These are phyloP conservation scores for Auricularia sp. DNA, from an alignment of 768 basidiomycete species.

Conservation along the genomic window DNA sequence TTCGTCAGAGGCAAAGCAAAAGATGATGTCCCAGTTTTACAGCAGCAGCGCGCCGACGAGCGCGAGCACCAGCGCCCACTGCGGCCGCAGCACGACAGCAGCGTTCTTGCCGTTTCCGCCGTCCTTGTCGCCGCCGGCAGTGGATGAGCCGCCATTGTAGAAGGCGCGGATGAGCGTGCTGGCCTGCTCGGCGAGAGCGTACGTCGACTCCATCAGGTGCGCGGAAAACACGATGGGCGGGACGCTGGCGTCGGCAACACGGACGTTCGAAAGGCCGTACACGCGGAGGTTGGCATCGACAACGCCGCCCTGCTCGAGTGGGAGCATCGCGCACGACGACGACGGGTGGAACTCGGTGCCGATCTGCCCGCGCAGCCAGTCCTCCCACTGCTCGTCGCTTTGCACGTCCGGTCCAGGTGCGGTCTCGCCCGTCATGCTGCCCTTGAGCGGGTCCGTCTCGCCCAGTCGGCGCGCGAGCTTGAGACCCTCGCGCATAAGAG, in stretches of 20 bases:
- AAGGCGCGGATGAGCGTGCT: slow-evolving; percentile 33
- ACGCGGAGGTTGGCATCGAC: slow-evolving; percentile 47
- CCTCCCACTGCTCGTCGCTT: slow-evolving; percentile 48
- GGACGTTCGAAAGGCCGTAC: slow-evolving; percentile 46
- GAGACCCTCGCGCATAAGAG: slow-evolving; percentile 46
- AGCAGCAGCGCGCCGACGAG: not conserved
- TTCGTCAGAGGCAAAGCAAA: not conserved
- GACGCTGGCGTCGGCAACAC: slow-evolving; percentile 49
- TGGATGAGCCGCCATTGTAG: slow-evolving; percentile 20
- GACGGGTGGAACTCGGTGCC: slow-evolving; percentile 55
- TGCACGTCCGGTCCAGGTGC: slow-evolving; percentile 39
- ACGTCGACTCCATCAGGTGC: slow-evolving; percentile 27
- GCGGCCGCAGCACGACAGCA: not conserved
- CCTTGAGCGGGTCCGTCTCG: slow-evolving; percentile 39
- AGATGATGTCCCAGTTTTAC: not conserved
- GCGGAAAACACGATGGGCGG: slow-evolving; percentile 46
- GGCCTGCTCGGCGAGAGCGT: slow-evolving; percentile 42
- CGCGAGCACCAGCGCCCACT: not conserved
- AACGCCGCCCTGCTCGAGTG: slow-evolving; percentile 43
- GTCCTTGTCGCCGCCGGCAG: not conserved
- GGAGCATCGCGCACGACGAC: slow-evolving; percentile 49
- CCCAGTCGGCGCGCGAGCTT: slow-evolving; percentile 53
- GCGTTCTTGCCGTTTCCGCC: not conserved
- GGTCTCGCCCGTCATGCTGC: slow-evolving; percentile 36
- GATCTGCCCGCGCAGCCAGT: slow-evolving; percentile 35